Conservation (phyloP, 2,329 filamentous ascomycete genomes). For the Fusarium sp. region DNA sequence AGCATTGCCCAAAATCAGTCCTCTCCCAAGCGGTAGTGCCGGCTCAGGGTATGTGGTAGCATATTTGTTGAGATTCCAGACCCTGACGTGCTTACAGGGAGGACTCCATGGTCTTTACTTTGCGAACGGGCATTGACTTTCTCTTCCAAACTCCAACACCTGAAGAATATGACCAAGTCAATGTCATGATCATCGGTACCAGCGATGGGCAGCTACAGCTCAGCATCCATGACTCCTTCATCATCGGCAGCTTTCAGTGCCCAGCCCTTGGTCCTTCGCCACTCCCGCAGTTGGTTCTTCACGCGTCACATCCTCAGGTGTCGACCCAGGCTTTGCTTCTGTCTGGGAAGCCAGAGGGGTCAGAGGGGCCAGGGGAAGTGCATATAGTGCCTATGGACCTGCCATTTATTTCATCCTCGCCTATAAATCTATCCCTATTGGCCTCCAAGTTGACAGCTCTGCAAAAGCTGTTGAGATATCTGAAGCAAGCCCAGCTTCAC, state of each 20-base stretch:
- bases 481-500: constrained; percentile 84
- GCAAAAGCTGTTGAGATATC: constrained; percentile 88
- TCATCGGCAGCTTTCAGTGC: constrained; percentile 77
- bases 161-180: constrained; percentile 80
- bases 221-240: constrained; percentile 88
- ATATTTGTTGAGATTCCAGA: not conserved
- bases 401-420: constrained; percentile 84
- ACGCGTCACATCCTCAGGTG: constrained; percentile 80
- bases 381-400: constrained; percentile 84
- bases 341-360: constrained; percentile 52
- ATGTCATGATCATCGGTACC: constrained; percentile 83
- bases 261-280: constrained; percentile 53
- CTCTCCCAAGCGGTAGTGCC: constrained; percentile 73
- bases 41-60: constrained; percentile 68
- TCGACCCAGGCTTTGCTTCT: constrained; percentile 85
- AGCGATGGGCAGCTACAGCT: constrained; percentile 81
- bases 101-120: constrained; percentile 77
- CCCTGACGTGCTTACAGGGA: constrained; percentile 54
- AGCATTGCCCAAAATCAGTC: constrained; percentile 83
- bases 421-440: constrained; percentile 86
- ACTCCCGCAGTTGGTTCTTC: constrained; percentile 63
- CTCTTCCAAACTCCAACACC: constrained; percentile 76
- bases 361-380: constrained; percentile 49
- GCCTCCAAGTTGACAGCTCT: constrained; percentile 90
- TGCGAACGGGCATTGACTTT: constrained; percentile 77